Percentiles rank a stretch among this genome's conserved stretches.
Evolutionary conservation across 495 filamentous ascomycete species (phyloP).

Genomic region (Lasiosphaeria miniovina): DNA sequence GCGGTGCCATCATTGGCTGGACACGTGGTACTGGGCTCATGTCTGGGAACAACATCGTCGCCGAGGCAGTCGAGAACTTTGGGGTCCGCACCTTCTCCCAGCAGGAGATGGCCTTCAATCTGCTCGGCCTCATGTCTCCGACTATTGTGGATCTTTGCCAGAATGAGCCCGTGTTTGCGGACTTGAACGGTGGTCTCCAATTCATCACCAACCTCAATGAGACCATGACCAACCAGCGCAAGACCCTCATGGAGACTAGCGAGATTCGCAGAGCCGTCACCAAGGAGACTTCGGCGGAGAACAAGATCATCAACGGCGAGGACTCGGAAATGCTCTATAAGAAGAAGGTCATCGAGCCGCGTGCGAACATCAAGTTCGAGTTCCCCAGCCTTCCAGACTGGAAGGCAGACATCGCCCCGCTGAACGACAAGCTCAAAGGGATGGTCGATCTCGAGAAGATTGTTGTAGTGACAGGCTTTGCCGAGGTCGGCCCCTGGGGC

Average conservation of each 20-base stretch:
- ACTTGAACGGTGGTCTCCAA: conserved; percentile 95
- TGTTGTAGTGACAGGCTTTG: conserved; percentile 94
- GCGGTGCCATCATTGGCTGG: conserved; percentile 98
- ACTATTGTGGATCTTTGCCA: conserved; percentile 95
- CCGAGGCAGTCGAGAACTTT: conserved; percentile 92
- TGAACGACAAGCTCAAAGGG: conserved; percentile 82
- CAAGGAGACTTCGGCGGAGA: conserved; percentile 93
- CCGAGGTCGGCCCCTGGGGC: conserved; percentile 96
- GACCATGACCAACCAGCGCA: conserved; percentile 83
- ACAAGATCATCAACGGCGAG: conserved; percentile 95
- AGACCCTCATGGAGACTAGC: conserved; percentile 88
- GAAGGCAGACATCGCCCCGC: conserved; percentile 83
- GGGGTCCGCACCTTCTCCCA: conserved; percentile 98
- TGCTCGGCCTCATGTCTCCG: conserved; percentile 94
- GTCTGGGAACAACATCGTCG: conserved; percentile 97
- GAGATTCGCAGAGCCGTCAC: conserved; percentile 91
- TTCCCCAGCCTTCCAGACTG: conserved; percentile 89
- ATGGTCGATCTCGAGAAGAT: conserved; percentile 99
- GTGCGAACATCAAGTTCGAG: conserved; percentile 95
- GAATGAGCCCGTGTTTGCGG: conserved; percentile 89
- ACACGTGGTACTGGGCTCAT: conserved; percentile 97
- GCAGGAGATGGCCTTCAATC: conserved; percentile 99
- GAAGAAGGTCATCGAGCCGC: conserved; percentile 86
- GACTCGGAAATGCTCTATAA: conserved; percentile 89
- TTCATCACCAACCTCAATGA: conserved; percentile 97